Percentiles rank a stretch among this genome's conserved stretches.
Evolutionary conservation across 345 rosid genomes (phyloP).

Genomic region (Laguncularia racemosa): DNA sequence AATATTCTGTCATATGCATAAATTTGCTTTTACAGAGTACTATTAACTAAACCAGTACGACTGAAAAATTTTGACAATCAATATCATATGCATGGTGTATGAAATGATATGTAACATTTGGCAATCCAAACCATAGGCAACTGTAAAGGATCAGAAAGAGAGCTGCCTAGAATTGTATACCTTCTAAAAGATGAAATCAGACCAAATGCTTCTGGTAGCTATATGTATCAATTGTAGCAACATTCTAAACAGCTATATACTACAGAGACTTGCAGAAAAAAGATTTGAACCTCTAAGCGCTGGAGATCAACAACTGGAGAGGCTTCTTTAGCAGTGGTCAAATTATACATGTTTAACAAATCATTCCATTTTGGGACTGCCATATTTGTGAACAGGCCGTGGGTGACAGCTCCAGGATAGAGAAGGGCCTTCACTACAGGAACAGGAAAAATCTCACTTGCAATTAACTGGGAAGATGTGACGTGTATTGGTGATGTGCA

Average conservation of each 20-base stretch:
- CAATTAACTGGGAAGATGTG: conserved; percentile 86
- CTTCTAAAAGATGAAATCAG: neutral
- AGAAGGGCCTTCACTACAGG: conserved; percentile 72
- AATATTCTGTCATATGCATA: too few species aligned
- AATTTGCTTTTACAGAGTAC: too few species aligned
- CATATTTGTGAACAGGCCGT: conserved; percentile 48
- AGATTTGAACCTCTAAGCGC: conserved; percentile 64
- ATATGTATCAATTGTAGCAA: neutral
- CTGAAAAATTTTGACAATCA: too few species aligned
- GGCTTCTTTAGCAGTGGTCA: conserved; percentile 65
- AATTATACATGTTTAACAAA: conserved; percentile 55
- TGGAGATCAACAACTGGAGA: conserved; percentile 76
- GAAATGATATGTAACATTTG: too few species aligned
- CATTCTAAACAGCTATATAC: conserved; percentile 2
- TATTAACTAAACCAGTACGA: too few species aligned
- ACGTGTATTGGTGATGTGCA: conserved; percentile 84
- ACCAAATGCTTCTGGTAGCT: neutral
- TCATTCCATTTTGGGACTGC: conserved; percentile 72
- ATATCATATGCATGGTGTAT: too few species aligned
- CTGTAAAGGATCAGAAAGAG: neutral
- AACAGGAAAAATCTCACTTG: conserved; percentile 87
- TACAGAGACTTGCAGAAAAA: neutral
- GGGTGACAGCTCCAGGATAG: conserved; percentile 71
- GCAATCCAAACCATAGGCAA: too few species aligned
- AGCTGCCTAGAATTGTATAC: neutral